Evolutionary conservation across 441 rosid species (phyloP), one percentile per base, ranked within the genome.

Genomic region (Kokia cookei): DNA sequence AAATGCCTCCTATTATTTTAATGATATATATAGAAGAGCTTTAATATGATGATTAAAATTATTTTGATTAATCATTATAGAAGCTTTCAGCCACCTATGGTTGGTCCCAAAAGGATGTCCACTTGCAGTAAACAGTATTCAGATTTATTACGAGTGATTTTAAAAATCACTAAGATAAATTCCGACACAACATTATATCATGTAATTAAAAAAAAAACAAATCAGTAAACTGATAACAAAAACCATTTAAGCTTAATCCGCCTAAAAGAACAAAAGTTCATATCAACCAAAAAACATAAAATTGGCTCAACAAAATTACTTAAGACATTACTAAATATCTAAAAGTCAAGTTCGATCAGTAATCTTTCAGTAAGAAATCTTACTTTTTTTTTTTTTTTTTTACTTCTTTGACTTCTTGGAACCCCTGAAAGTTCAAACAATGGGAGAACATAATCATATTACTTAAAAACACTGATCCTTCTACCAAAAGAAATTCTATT

Each of bases 361-460:
- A 17, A 13, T 57, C 54, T 14, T 14, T 45, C 65, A 3, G 70
- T 1, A 27, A 7, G 24, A 59, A 24, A 50, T 32, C 57, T 42
- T 11, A 78, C 65, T 91, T 82, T 79, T 85, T 9, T 86, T 85
- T 84, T 87, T 86, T 88, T 84, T 2, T 89, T 82, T 79, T 86
- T 9, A 88, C 86, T 84, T 87, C 87, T 88, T 86, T 2, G 89
- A 81, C 85, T 90, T 91, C 88, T 91, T 91, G 4, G 86, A 68
- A 72, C 50, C 87, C 78, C 94, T 88, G 83, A 71, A 78, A 17
- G 11, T 9, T 12, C 35, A 24, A 37, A 7, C 9, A 45, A 60
- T 54, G 5, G 11, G 54, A 6, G 65, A 2, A 27, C 1, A 10
- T 2, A 19, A 19, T 17, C 13, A 42, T 43, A 11, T 13, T 17